A percentile compares a stretch with the other conserved stretches of the same genome.
phyloP scores from a whole-genome alignment of 805 yeast species.

The Saccharomycopsis capsularis region DNA sequence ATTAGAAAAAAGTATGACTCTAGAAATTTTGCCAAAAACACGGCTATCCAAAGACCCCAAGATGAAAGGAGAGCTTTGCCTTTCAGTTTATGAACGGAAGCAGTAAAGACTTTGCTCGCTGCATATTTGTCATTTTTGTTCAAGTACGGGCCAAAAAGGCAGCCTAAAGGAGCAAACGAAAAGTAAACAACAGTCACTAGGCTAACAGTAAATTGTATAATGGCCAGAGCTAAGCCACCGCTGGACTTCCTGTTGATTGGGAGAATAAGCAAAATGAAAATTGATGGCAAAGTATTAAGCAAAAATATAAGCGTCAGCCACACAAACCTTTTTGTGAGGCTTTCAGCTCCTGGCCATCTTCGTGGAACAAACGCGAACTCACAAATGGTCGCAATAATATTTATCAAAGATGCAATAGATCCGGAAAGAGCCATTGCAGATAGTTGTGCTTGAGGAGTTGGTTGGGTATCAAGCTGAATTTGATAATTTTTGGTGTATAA shows the following conservation, averaged over 20 bases:
- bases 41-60: constrained; percentile 59
- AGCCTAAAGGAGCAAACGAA: constrained; percentile 55
- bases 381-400: constrained; percentile 46
- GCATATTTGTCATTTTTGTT: constrained; percentile 31
- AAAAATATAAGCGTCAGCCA: constrained; percentile 37
- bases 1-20: constrained; percentile 79
- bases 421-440: constrained; percentile 67
- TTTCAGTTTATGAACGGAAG: constrained; percentile 45
- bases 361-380: constrained; percentile 66
- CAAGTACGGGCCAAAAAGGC: constrained; percentile 40
- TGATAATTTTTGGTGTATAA: constrained; percentile 55
- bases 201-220: constrained; percentile 51
- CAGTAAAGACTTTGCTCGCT: constrained; percentile 53
- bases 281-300: constrained; percentile 42
- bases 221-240: constrained; percentile 39
- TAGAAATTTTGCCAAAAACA: constrained; percentile 58
- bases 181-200: constrained; percentile 47
- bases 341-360: constrained; percentile 64
- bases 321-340: constrained; percentile 42
- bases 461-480: constrained; percentile 49
- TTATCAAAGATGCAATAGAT: constrained; percentile 48
- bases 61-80: constrained; percentile 57
- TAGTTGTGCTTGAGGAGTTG: constrained; percentile 47
- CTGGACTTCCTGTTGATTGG: constrained; percentile 31
- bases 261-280: constrained; percentile 38